Conservation (phyloP, 805 yeast species). For the Myxozyma nipponensis region DNA sequence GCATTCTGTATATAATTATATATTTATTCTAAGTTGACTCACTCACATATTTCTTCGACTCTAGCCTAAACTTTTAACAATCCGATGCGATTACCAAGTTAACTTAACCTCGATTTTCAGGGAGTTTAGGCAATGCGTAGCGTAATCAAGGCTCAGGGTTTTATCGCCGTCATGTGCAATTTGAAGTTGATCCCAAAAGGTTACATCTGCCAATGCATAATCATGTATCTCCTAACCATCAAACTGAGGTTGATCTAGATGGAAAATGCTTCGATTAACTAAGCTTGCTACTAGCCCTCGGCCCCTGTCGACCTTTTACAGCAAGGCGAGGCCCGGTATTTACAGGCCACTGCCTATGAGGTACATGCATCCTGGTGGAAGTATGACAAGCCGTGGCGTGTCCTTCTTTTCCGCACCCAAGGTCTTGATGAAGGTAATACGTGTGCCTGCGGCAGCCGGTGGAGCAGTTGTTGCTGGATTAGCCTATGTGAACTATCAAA, state of each 20-base stretch:
- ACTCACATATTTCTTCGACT: no score
- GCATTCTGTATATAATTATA: neutral
- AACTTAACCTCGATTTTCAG: no score
- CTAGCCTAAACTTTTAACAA: no score
- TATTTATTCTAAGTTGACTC: neutral
- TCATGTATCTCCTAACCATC: no score
- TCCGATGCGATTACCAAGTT: no score
- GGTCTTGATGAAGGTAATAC: constrained; percentile 34
- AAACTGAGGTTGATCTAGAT: no score
- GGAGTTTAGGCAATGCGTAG: no score
- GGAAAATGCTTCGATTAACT: constrained; percentile 8
- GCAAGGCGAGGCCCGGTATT: neutral
- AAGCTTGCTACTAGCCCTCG: constrained; percentile 2
- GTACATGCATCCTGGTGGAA: neutral
- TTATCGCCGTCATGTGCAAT: no score
- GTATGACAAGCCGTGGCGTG: constrained; percentile 4
- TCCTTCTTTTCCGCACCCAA: constrained; percentile 25
- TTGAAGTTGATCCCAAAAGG: no score
- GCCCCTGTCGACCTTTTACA: neutral
- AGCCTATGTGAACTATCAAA: constrained; percentile 84
- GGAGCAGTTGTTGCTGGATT: constrained; percentile 94
- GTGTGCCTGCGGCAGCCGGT: constrained; percentile 78
- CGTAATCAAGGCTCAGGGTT: no score
- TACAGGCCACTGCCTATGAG: neutral
- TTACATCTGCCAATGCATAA: no score